These are phyloP conservation scores for Phytopythium mirpurense DNA, from an alignment of 352 stramenopile species.

Conservation along the genomic window DNA sequence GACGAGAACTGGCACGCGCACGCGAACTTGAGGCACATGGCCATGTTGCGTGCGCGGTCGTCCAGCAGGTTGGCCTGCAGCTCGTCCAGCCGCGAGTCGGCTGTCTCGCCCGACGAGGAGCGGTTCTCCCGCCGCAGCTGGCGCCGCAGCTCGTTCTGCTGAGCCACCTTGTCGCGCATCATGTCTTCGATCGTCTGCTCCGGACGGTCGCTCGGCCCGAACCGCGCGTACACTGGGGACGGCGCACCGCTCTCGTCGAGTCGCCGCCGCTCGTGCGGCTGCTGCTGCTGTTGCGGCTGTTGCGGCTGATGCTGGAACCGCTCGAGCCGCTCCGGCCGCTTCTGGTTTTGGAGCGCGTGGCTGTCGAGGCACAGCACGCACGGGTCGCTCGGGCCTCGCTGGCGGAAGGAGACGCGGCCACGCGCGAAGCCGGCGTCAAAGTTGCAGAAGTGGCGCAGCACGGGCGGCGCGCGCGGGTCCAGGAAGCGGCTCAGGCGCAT, in stretches of 20 bases:
- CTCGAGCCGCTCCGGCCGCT: constrained; percentile 19
- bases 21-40: constrained; percentile 60
- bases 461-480: constrained; percentile 58
- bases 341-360: constrained; percentile 15
- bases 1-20: constrained; percentile 72
- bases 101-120: constrained; percentile 6
- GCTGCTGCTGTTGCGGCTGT: neutral
- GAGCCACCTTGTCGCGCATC: neutral
- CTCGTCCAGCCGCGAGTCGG: constrained; percentile 34
- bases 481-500: constrained; percentile 70
- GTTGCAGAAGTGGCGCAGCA: constrained; percentile 80
- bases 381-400: constrained; percentile 36
- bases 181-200: neutral
- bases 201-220: constrained; percentile 4
- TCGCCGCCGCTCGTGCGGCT: neutral
- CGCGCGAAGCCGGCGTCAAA: constrained; percentile 62
- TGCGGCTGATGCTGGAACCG: constrained; percentile 2
- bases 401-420: constrained; percentile 25
- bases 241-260: constrained; percentile 3
- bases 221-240: constrained; percentile 9
- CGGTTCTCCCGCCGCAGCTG: constrained; percentile 13
- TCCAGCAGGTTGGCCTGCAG: constrained; percentile 69
- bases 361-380: constrained; percentile 57
- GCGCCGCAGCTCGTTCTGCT: constrained; percentile 3
- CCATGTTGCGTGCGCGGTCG: constrained; percentile 58